Evolutionary conservation across 176 grass and related monocot species (phyloP), one percentile per base, ranked within the genome.

Genomic region (Juncus effusus): DNA sequence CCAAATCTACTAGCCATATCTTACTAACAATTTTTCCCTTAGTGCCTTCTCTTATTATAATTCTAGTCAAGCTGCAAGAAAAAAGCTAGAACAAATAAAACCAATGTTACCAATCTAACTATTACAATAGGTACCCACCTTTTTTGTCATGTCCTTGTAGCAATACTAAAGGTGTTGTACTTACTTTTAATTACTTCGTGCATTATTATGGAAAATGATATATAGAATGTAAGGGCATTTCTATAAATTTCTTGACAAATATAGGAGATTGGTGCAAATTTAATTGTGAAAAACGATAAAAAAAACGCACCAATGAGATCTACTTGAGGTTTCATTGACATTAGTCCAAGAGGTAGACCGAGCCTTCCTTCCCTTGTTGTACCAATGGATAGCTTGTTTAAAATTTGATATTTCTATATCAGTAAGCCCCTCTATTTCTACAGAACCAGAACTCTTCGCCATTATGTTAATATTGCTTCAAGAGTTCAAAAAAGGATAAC

Each of bases 41-140:
- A 6, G 59, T 75, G 55, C 62, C 56, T 36, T 70, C 81, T 62
- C 69, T 73, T 83, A 97, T 93, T 57, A 81, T 89, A 66, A 97
- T 86, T 83, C 94, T 97, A 61, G 88, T 97, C 82, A 97, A 84
- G 79, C 94, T 97, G 83, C 80, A 96, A 67, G 76, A 13, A 84
- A 50, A 84, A 56, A 81, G 77, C 93, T 96, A 89, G 85, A 74
- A 84, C 82, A 81, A 67, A 81, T 89, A 91, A 82, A 89, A 86
- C 69, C 82, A 75, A 71, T 42, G 67, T 71, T 45, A 71, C 67
- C 54, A 71, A 71, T 55, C 38, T 35, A 71, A 55, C 52, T 56
- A 71, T 5, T 47, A 47, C 44, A 47, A 47, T 47, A 6, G 44
- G 44, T 47, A 28, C 19, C 19, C 19, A 28, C 19, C 19, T 28